Evolutionary conservation across 768 basidiomycete species (phyloP).

Genomic region (Crepidotus variabilis): DNA sequence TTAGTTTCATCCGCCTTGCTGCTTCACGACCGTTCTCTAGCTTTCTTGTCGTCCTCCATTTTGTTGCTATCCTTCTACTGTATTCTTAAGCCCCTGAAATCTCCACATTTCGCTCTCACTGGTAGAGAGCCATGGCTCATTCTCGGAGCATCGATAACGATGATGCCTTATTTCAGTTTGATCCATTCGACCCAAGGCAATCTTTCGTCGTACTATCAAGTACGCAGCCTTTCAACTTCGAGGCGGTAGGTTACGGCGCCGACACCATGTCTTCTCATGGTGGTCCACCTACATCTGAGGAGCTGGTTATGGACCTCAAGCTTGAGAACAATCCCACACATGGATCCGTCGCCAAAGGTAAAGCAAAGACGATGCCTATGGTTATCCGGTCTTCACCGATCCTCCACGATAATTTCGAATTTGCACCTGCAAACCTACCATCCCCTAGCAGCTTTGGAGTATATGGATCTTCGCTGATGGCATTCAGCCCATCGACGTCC

Average conservation of each 20-base stretch:
- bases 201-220: conserved; percentile 11
- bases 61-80: conserved; percentile 5
- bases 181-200: conserved; percentile 34
- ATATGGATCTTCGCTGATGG: conserved; percentile 22
- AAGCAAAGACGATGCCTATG: conserved; percentile 50
- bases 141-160: conserved; percentile 52
- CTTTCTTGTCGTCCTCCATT: conserved; percentile 17
- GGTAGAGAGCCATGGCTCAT: conserved; percentile 28
- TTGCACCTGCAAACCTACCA: conserved; percentile 17
- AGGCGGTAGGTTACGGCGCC: conserved; percentile 5
- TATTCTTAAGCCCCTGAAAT: conserved; percentile 4
- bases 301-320: conserved; percentile 14
- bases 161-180: conserved; percentile 47
- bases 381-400: conserved; percentile 37
- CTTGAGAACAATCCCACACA: background rate
- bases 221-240: conserved; percentile 1
- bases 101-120: conserved; percentile 10
- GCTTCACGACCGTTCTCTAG: conserved; percentile 7
- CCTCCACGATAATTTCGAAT: conserved; percentile 38
- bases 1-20: conserved; percentile 10
- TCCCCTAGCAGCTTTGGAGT: conserved; percentile 19
- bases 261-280: conserved; percentile 26
- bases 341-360: conserved; percentile 44
- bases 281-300: conserved; percentile 25
- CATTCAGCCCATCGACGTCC: conserved; percentile 23